A percentile compares a stretch with the other conserved stretches of the same genome.
These are phyloP conservation scores for Middelhovenomyces tepae DNA, from an alignment of 805 yeast species.

Conservation along the genomic window DNA sequence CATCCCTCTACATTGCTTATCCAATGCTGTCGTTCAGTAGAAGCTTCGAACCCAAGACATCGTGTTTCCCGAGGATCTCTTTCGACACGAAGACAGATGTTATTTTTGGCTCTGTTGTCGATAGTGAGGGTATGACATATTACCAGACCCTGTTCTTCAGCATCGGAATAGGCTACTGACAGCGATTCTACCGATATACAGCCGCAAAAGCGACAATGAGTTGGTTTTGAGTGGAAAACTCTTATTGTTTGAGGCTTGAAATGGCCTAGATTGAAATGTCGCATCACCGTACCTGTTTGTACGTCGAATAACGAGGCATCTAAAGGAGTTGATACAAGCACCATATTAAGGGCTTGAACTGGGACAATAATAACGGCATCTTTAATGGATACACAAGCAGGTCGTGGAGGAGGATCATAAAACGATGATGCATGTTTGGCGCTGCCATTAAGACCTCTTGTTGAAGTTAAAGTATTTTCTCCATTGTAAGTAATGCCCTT, in stretches of 20 bases:
- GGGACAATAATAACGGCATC: slow-evolving; percentile 11
- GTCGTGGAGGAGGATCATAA: too few species aligned
- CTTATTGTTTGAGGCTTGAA: slow-evolving; percentile 51
- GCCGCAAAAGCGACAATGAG: slow-evolving; percentile 87
- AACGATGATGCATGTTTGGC: too few species aligned
- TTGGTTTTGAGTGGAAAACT: slow-evolving; percentile 76
- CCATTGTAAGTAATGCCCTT: too few species aligned
- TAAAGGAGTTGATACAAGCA: slow-evolving; percentile 14
- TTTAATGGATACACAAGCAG: too few species aligned
- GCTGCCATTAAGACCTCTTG: too few species aligned
- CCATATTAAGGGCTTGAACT: slow-evolving; percentile 21
- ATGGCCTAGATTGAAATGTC: slow-evolving; percentile 50
- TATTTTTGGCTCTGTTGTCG: slow-evolving; percentile 66
- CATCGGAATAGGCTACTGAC: slow-evolving; percentile 62
- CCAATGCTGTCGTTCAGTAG: slow-evolving; percentile 62
- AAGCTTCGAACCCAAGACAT: slow-evolving; percentile 77
- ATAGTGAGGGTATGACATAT: slow-evolving; percentile 67
- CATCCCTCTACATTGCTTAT: slow-evolving; percentile 61
- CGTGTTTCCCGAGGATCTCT: slow-evolving; percentile 89
- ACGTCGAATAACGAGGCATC: slow-evolving; percentile 47
- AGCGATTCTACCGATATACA: slow-evolving; percentile 71
- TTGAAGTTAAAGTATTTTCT: too few species aligned
- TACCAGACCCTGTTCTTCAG: slow-evolving; percentile 40
- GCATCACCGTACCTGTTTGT: slow-evolving; percentile 65
- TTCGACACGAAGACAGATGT: slow-evolving; percentile 79